Base-by-base conservation (phyloP, 306 rosid genomes). In the Spatholobus suberectus region DNA sequence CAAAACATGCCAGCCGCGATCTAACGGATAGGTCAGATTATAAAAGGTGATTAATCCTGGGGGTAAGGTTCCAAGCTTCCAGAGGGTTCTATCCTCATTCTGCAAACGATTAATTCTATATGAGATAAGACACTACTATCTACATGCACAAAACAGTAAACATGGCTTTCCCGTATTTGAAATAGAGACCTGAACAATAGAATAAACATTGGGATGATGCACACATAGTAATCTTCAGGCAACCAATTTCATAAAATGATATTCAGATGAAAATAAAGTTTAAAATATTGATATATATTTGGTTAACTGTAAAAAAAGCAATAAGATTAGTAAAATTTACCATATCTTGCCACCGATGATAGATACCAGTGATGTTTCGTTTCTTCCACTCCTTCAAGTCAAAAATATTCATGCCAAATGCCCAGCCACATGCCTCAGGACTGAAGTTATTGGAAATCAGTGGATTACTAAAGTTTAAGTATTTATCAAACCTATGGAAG, bases 381-480 rank as follows among this genome's bases (percentile, higher is more conserved):
- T 91, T 96, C 88, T 88, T 93, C 99, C 98, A 96, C 91, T 93
- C 99, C 86, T 90, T 91, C 93, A 96, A 83, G 90, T 96, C 97
- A 70, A 96, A 96, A 9, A 96, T 82, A 85, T 96, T 96, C 99
- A 96, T 96, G 83, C 99, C 99, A 55, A 73, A 96, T 80, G 98
- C 99, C 99, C 99, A 96, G 40, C 99, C 99, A 90, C 98, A 96
- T 59, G 98, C 98, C 87, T 92, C 88, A 35, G 96, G 97, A 87
- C 91, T 89, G 47, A 96, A 96, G 81, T 96, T 96, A 23, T 85
- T 86, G 35, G 96, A 91, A 84, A 96, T 96, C 80, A 86, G 74
- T 44, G 94, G 99, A 78, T 92, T 92, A 77, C 98, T 87, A 86
- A 96, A 96, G 86, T 96, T 93, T 76, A 96, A 92, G 89, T 96